phyloP scores from a whole-genome alignment of 805 yeast species.

The Saccharomycopsis fibuligera region DNA sequence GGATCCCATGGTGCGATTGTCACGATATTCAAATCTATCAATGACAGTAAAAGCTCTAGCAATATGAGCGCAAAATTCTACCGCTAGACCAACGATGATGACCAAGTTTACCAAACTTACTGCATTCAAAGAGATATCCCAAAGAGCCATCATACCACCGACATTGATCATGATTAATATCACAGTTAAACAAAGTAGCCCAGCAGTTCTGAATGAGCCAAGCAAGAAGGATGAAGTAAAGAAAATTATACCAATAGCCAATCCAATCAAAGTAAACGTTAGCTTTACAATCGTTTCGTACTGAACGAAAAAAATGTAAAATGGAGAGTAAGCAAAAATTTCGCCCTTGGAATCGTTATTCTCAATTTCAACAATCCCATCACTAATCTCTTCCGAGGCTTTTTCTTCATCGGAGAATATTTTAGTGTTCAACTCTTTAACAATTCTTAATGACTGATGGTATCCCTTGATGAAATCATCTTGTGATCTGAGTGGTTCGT shows the following conservation, averaged over 20 bases:
- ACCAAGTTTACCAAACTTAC: conserved; percentile 82
- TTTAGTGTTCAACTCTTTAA: conserved; percentile 42
- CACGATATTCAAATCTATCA: conserved; percentile 28
- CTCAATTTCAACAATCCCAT: neutral
- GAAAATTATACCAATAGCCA: conserved; percentile 50
- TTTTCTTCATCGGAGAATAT: conserved; percentile 24
- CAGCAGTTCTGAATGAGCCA: conserved; percentile 60
- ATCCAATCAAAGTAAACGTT: conserved; percentile 46
- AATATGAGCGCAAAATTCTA: conserved; percentile 87
- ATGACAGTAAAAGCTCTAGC: conserved; percentile 65
- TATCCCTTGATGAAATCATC: conserved; percentile 78
- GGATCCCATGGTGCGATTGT: conserved; percentile 24
- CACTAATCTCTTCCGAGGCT: neutral
- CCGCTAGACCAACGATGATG: conserved; percentile 90
- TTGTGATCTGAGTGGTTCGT: conserved; percentile 74
- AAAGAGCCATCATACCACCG: conserved; percentile 72
- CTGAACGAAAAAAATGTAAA: conserved; percentile 89
- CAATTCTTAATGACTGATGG: conserved; percentile 61
- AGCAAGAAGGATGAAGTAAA: conserved; percentile 48
- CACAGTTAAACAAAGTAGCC: conserved; percentile 52
- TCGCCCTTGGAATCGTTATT: conserved; percentile 29
- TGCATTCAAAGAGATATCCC: conserved; percentile 78
- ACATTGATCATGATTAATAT: conserved; percentile 60
- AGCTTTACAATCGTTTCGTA: conserved; percentile 59
- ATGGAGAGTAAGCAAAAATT: conserved; percentile 87